These are phyloP conservation scores for Gigaspora rosea DNA, from an alignment of 192 early-diverging fungal species.

Conservation along the genomic window DNA sequence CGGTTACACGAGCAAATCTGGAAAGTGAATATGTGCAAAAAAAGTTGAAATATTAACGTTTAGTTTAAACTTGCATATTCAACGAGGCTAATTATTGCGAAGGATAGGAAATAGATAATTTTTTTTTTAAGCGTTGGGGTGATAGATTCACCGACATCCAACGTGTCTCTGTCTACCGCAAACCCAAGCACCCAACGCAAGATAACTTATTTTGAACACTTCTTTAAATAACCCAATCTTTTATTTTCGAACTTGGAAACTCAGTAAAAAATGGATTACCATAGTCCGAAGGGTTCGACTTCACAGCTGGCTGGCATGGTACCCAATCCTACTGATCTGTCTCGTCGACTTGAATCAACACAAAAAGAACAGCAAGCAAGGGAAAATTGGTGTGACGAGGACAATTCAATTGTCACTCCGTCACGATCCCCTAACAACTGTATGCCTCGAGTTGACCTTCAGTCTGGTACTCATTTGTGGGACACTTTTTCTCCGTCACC, in stretches of 20 bases:
- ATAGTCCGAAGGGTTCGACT: background rate
- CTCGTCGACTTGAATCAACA: background rate
- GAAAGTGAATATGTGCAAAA: too few relatives aligned
- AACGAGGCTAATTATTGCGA: too few relatives aligned
- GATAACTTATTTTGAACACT: background rate
- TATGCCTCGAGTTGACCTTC: slow-evolving; percentile 2
- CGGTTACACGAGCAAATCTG: too few relatives aligned
- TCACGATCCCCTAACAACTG: slow-evolving; percentile 18
- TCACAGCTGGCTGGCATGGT: background rate
- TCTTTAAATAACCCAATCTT: slow-evolving; percentile 18
- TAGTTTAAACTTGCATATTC: too few relatives aligned
- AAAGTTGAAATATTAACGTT: too few relatives aligned
- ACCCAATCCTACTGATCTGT: slow-evolving; percentile 14
- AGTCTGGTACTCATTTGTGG: slow-evolving; percentile 10
- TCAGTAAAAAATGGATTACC: background rate
- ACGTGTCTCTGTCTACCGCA: slow-evolving; percentile 22
- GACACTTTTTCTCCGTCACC: slow-evolving; percentile 16
- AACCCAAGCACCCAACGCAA: slow-evolving; percentile 17
- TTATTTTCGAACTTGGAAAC: background rate
- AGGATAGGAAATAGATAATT: too few relatives aligned
- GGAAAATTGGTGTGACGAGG: slow-evolving; percentile 15
- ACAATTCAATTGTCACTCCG: background rate
- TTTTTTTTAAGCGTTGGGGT: slow-evolving; percentile 25
- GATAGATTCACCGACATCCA: slow-evolving; percentile 22
- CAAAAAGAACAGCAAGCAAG: background rate